phyloP scores from a whole-genome alignment of 2,329 filamentous ascomycete genomes.

The Leptographium lundbergii region DNA sequence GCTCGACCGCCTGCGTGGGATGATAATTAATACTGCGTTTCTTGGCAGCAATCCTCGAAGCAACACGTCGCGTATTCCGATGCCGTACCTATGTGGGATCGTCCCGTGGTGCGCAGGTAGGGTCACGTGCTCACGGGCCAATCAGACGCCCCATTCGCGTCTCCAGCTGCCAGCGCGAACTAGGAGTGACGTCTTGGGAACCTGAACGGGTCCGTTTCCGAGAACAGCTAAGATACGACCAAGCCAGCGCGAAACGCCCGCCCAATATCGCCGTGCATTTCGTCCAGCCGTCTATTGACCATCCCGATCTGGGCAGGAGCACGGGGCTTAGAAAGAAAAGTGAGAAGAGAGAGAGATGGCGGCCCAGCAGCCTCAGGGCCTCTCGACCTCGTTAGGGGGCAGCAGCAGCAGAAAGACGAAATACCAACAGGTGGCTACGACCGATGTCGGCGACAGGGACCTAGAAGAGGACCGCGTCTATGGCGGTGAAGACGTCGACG shows the following conservation, averaged over 20 bases:
- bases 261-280: background rate
- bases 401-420: background rate
- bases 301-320: background rate
- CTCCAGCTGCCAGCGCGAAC: background rate
- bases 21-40: background rate
- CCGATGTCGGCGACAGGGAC: constrained; percentile 1
- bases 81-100: too few relatives aligned
- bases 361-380: background rate
- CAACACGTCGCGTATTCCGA: too few relatives aligned
- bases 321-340: background rate
- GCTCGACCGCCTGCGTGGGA: background rate
- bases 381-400: too few relatives aligned
- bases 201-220: background rate
- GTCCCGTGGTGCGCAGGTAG: background rate
- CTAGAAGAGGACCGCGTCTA: background rate
- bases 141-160: background rate
- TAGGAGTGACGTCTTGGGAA: background rate
- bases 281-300: background rate
- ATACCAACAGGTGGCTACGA: constrained; percentile 6
- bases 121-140: background rate
- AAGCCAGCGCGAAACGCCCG: background rate
- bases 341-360: background rate
- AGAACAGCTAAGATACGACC: background rate
- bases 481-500: constrained; percentile 1
- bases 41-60: background rate